These are phyloP conservation scores for Chenopodium berlandieri DNA, from an alignment of 148 eudicot genomes.

Conservation along the genomic window DNA sequence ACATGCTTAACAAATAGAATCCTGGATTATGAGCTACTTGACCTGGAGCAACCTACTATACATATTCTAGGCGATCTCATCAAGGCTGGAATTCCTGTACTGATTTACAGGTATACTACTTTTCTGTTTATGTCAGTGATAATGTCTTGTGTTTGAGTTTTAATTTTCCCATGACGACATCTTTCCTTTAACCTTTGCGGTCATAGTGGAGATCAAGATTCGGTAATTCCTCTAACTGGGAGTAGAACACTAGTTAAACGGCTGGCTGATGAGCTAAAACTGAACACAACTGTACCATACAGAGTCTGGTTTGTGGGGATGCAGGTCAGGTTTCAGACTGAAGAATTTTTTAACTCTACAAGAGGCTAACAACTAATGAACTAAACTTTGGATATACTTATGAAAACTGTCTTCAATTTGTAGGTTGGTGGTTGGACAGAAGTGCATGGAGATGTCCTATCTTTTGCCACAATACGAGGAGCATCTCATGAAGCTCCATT, in stretches of 20 bases:
- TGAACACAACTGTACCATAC: conserved; percentile 65
- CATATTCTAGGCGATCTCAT: conserved; percentile 63
- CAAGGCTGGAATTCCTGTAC: conserved; percentile 67
- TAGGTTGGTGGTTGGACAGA: conserved; percentile 97
- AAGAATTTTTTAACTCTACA: not conserved
- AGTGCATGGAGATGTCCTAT: conserved; percentile 61
- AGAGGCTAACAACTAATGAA: not conserved
- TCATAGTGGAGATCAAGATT: conserved; percentile 86
- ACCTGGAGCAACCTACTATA: conserved; percentile 88
- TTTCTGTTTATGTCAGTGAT: not conserved
- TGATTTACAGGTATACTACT: conserved; percentile 75
- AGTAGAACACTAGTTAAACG: conserved; percentile 61
- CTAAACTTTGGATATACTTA: not conserved
- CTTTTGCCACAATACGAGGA: conserved; percentile 84
- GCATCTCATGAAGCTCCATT: conserved; percentile 93
- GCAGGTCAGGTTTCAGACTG: conserved; percentile 44
- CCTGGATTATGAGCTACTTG: conserved; percentile 71
- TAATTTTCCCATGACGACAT: too few relatives aligned
- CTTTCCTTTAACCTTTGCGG: not conserved
- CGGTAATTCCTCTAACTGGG: conserved; percentile 78
- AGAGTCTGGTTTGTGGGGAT: conserved; percentile 81
- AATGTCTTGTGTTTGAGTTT: not conserved
- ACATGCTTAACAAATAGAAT: conserved; percentile 40
- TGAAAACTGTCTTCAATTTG: not conserved
- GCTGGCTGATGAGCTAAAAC: conserved; percentile 51